Percentiles rank a stretch among this genome's conserved stretches.
These are phyloP conservation scores for Daldinia concentrica DNA, from an alignment of 495 filamentous ascomycete genomes.

Conservation along the genomic window DNA sequence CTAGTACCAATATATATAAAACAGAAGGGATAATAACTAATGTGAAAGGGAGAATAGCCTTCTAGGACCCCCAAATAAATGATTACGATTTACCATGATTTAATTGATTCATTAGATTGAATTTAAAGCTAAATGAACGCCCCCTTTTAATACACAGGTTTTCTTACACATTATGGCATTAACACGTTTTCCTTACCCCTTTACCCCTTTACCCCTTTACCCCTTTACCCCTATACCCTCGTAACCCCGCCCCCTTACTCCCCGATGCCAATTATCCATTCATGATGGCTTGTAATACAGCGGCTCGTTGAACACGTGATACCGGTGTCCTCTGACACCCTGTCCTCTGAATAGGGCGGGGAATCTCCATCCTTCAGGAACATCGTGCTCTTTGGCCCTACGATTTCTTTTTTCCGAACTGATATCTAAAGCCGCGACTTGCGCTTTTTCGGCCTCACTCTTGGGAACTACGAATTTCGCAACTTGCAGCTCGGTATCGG, in stretches of 20 bases:
- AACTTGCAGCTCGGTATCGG: slow-evolving; percentile 97
- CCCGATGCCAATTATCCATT: neutral
- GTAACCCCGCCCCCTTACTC: neutral
- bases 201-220: neutral
- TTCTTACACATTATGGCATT: slow-evolving; percentile 33
- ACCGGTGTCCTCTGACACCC: slow-evolving; percentile 87
- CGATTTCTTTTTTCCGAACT: slow-evolving; percentile 46
- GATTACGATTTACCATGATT: neutral
- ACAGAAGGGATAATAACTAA: slow-evolving; percentile 10
- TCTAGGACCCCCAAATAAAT: neutral
- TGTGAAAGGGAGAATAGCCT: neutral
- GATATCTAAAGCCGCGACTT: slow-evolving; percentile 47
- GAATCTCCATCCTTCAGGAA: slow-evolving; percentile 81
- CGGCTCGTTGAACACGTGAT: slow-evolving; percentile 97
- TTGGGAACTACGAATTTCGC: slow-evolving; percentile 93
- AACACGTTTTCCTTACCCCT: slow-evolving; percentile 18
- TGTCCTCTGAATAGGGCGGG: slow-evolving; percentile 86
- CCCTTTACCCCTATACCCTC: neutral
- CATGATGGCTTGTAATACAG: slow-evolving; percentile 67
- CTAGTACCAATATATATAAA: slow-evolving; percentile 33
- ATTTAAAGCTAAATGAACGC: neutral
- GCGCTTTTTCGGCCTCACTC: slow-evolving; percentile 65
- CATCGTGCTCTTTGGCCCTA: slow-evolving; percentile 67
- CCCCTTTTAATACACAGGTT: slow-evolving; percentile 6
- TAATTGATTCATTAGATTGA: neutral